Evolutionary conservation across 2,329 filamentous ascomycete species (phyloP).

Genomic region (Alternaria conjuncta): DNA sequence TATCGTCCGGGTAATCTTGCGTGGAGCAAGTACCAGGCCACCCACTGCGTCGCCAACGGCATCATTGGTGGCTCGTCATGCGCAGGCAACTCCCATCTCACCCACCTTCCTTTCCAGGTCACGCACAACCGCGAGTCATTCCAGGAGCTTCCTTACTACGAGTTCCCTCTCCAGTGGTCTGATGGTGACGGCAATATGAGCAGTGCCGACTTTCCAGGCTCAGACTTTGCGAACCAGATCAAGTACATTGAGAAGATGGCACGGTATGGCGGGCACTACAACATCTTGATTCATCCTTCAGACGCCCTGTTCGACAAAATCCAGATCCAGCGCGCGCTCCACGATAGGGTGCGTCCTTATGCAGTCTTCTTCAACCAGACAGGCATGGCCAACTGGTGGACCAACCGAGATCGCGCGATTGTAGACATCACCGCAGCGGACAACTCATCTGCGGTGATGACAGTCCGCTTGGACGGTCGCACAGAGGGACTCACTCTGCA

Average conservation of each 20-base stretch:
- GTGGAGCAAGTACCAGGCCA: conserved; percentile 12
- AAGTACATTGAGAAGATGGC: conserved; percentile 9
- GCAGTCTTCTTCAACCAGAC: conserved; percentile 15
- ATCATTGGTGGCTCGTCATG: conserved; percentile 13
- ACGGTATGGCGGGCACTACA: conserved; percentile 12
- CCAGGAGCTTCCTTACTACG: conserved; percentile 12
- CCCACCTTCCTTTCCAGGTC: conserved; percentile 12
- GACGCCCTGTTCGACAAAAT: conserved; percentile 14
- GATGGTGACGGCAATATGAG: conserved; percentile 14
- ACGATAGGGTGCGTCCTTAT: conserved; percentile 10
- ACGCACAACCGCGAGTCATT: conserved; percentile 12
- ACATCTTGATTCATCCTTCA: conserved; percentile 16
- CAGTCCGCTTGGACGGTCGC: conserved; percentile 8
- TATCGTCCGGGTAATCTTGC: conserved; percentile 13
- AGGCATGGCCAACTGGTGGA: conserved; percentile 14
- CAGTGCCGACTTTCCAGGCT: conserved; percentile 11
- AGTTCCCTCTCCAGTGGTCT: conserved; percentile 14
- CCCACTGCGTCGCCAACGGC: conserved; percentile 10
- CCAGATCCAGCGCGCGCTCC: conserved; percentile 7
- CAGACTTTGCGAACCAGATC: conserved; percentile 13
- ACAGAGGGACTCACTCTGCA: conserved; percentile 7
- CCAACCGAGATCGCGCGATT: conserved; percentile 5
- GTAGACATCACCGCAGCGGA: conserved; percentile 1
- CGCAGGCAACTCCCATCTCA: conserved; percentile 9
- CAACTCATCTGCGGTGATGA: conserved; percentile 4